phyloP scores from a whole-genome alignment of 2,329 filamentous ascomycete species.

The Fusarium graminum region DNA sequence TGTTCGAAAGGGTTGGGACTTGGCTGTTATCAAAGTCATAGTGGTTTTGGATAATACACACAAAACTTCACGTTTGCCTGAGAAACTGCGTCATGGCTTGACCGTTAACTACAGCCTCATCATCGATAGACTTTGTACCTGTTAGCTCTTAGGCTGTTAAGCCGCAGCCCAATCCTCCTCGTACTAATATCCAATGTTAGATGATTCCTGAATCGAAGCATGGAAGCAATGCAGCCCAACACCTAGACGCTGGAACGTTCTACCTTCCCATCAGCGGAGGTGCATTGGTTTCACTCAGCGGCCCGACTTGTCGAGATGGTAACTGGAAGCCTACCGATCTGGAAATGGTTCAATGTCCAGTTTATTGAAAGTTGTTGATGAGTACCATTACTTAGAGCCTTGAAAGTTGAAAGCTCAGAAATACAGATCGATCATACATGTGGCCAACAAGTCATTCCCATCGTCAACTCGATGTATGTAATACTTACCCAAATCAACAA shows the following conservation, averaged over 20 bases:
- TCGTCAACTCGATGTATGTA: too few species aligned
- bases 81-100: conserved; percentile 6
- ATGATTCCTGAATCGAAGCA: not conserved
- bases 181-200: not conserved
- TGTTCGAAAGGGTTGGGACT: not conserved
- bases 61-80: not conserved
- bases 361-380: not conserved
- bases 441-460: too few species aligned
- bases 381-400: not conserved
- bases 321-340: not conserved
- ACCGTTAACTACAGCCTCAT: not conserved
- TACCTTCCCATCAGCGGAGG: not conserved
- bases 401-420: too few species aligned
- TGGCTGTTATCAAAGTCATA: not conserved
- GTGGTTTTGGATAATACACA: not conserved
- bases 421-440: too few species aligned
- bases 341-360: not conserved
- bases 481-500: too few species aligned
- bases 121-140: conserved; percentile 2
- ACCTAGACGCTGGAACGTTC: not conserved
- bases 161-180: conserved; percentile 10
- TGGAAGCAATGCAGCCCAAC: not conserved
- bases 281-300: not conserved
- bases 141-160: conserved; percentile 10
- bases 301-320: not conserved